phyloP scores from a whole-genome alignment of 768 basidiomycete genomes.

The Mycena leptocephala region DNA sequence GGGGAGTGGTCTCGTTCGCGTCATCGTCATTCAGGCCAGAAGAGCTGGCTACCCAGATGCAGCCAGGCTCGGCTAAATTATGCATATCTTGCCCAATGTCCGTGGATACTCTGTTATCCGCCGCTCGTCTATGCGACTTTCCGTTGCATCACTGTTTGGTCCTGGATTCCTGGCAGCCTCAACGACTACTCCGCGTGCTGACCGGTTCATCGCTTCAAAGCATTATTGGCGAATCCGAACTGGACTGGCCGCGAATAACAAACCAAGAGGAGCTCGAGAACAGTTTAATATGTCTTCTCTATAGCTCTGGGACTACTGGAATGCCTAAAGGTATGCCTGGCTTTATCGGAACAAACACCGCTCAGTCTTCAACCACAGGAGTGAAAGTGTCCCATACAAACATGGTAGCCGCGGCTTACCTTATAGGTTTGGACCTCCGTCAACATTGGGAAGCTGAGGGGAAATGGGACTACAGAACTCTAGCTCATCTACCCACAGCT shows the following conservation, averaged over 20 bases:
- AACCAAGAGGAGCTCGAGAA: conserved; percentile 18
- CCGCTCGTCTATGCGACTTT: conserved; percentile 14
- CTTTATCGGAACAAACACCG: background rate
- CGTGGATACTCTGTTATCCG: background rate
- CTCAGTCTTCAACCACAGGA: background rate
- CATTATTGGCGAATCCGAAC: conserved; percentile 16
- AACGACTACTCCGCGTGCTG: conserved; percentile 4
- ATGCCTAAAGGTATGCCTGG: conserved; percentile 23
- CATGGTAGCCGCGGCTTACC: background rate
- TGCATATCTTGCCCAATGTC: conserved; percentile 21
- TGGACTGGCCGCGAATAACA: conserved; percentile 26
- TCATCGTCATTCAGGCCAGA: conserved; percentile 11
- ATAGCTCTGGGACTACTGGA: conserved; percentile 27
- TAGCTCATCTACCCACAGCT: conserved; percentile 28
- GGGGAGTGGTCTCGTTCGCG: background rate
- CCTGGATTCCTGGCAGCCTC: conserved; percentile 14
- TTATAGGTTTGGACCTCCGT: conserved; percentile 1
- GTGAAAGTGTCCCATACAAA: conserved; percentile 27
- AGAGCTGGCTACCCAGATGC: conserved; percentile 19
- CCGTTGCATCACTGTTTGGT: conserved; percentile 18
- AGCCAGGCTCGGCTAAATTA: conserved; percentile 20
- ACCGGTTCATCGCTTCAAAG: background rate
- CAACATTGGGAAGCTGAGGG: conserved; percentile 1
- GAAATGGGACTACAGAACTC: conserved; percentile 23
- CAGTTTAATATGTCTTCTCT: conserved; percentile 19